phyloP scores from a whole-genome alignment of 73 alveolate genomes.

The Halteria grandinella region DNA sequence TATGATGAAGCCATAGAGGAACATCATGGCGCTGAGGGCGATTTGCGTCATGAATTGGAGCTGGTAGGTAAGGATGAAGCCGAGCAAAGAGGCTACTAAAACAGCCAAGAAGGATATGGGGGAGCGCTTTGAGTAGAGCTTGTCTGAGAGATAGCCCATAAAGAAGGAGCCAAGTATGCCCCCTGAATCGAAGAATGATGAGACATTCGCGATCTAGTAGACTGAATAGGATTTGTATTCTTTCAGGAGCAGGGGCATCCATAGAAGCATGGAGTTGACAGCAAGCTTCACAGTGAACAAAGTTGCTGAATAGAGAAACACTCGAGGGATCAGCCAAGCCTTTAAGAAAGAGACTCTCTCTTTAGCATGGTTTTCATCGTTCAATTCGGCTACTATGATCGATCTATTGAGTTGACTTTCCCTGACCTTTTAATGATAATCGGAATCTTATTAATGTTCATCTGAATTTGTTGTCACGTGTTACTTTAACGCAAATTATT shows the following conservation, averaged over 20 bases:
- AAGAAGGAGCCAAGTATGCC: conserved; percentile 46
- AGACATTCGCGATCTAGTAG: conserved; percentile 8
- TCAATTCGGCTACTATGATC: neutral
- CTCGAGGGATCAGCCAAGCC: conserved; percentile 78
- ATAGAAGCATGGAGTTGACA: conserved; percentile 55
- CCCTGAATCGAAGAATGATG: conserved; percentile 54
- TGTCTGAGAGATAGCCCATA: conserved; percentile 21
- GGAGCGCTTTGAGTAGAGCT: conserved; percentile 10
- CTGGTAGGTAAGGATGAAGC: neutral
- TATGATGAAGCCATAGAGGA: conserved; percentile 22
- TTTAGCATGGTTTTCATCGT: no score
- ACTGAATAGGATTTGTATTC: conserved; percentile 11
- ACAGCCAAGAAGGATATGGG: conserved; percentile 35
- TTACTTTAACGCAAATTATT: neutral
- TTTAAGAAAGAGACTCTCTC: conserved; percentile 44
- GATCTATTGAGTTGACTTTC: neutral
- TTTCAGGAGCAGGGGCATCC: conserved; percentile 55
- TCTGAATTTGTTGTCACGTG: neutral
- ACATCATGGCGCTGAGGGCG: neutral
- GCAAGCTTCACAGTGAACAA: conserved; percentile 49
- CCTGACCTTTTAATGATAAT: neutral
- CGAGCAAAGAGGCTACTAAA: neutral
- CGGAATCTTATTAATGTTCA: no score
- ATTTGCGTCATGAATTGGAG: neutral
- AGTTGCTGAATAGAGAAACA: conserved; percentile 48